These are phyloP conservation scores for Alternaria hordeiaustralica DNA, from an alignment of 2,329 filamentous ascomycete species.

Conservation along the genomic window DNA sequence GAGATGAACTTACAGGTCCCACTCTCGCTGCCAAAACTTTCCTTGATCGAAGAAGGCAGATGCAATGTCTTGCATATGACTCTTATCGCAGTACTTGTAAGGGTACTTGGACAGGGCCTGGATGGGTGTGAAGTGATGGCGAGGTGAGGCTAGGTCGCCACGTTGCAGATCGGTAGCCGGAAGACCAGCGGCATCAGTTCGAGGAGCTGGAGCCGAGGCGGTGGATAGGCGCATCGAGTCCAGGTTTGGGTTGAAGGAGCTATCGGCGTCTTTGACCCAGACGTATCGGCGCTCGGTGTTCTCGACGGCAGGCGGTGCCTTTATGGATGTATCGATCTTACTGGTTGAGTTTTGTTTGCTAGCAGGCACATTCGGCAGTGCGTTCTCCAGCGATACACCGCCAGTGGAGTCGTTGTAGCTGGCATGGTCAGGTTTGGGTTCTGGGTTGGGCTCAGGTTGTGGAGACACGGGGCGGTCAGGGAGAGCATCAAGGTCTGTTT, in stretches of 20 bases:
- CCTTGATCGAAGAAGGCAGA: constrained; percentile 63
- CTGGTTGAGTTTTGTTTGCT: constrained; percentile 16
- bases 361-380: background rate
- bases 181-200: constrained; percentile 9
- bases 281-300: constrained; percentile 29
- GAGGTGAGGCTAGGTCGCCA: constrained; percentile 43
- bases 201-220: background rate
- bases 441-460: background rate
- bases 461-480: constrained; percentile 23
- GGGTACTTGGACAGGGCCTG: constrained; percentile 64
- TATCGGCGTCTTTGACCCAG: constrained; percentile 28
- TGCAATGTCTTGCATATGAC: constrained; percentile 55
- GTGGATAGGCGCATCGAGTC: constrained; percentile 12
- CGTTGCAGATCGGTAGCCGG: constrained; percentile 23
- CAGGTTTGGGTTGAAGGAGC: constrained; percentile 33
- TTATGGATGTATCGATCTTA: background rate
- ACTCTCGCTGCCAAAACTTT: constrained; percentile 66
- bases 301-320: background rate
- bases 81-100: constrained; percentile 63
- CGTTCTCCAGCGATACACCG: constrained; percentile 26
- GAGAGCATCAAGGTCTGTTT: constrained; percentile 33
- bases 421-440: background rate
- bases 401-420: constrained; percentile 25
- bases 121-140: constrained; percentile 52
- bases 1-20: constrained; percentile 75